Conservation (phyloP, 805 yeast species). For the Cyberlindnera misumaiensis region DNA sequence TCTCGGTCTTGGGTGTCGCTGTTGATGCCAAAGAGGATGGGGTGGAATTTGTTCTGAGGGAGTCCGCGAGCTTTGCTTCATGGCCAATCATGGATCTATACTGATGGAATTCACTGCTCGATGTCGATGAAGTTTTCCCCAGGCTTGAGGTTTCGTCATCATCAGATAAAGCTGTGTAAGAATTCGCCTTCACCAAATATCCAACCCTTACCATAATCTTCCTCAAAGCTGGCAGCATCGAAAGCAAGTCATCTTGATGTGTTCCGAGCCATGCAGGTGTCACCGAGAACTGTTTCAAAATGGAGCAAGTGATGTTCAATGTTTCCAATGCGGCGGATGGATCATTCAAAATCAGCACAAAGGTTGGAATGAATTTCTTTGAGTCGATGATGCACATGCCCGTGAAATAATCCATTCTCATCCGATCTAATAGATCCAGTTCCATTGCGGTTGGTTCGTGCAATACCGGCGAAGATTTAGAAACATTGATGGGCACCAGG, state of each 20-base stretch:
- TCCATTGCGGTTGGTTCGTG: constrained; percentile 12
- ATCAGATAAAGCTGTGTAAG: constrained; percentile 10
- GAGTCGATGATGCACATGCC: constrained; percentile 20
- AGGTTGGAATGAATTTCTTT: constrained; percentile 13
- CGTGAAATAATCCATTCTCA: constrained; percentile 26
- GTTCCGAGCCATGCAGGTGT: constrained; percentile 23
- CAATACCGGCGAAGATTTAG: constrained; percentile 12
- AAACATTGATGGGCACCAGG: constrained; percentile 18
- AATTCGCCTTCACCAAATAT: constrained; percentile 13
- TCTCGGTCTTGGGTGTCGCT: constrained; percentile 19
- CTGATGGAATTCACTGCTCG: constrained; percentile 11
- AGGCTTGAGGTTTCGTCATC: constrained; percentile 16
- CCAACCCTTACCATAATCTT: constrained; percentile 19
- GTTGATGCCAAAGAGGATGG: constrained; percentile 15
- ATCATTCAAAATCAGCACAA: constrained; percentile 22
- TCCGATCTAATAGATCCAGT: constrained; percentile 19
- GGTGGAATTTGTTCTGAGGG: constrained; percentile 12
- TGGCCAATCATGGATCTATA: constrained; percentile 5
- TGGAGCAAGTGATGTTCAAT: constrained; percentile 30
- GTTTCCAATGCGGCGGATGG: constrained; percentile 26
- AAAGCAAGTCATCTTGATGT: constrained; percentile 20
- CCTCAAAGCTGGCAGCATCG: constrained; percentile 27
- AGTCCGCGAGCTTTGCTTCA: constrained; percentile 6
- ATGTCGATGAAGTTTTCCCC: constrained; percentile 15
- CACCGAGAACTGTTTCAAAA: constrained; percentile 28